phyloP scores from a whole-genome alignment of 495 filamentous ascomycete genomes.

The Coniosporium apollinis region DNA sequence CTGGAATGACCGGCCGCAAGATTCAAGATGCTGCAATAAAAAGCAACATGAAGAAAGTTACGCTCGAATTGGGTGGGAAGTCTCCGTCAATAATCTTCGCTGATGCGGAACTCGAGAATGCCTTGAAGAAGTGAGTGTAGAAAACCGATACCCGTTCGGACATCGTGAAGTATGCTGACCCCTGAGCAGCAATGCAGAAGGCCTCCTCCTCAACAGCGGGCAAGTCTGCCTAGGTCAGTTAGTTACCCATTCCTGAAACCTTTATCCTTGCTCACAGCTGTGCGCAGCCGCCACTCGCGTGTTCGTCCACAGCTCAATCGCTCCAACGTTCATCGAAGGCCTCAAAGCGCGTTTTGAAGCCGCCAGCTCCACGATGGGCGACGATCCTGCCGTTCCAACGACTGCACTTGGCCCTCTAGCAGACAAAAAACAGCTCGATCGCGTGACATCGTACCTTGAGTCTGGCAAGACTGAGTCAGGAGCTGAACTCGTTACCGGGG shows the following conservation, averaged over 20 bases:
- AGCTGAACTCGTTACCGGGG: constrained; percentile 16
- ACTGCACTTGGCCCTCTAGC: constrained; percentile 19
- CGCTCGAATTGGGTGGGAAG: constrained; percentile 24
- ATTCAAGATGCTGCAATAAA: constrained; percentile 19
- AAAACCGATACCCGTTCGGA: not conserved
- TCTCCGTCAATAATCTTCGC: constrained; percentile 21
- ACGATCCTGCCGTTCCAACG: constrained; percentile 10
- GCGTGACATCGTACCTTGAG: constrained; percentile 20
- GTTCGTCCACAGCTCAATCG: constrained; percentile 20
- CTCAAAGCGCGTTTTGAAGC: constrained; percentile 19
- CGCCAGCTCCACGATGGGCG: constrained; percentile 14
- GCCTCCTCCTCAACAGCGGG: constrained; percentile 16
- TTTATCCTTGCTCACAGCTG: not conserved
- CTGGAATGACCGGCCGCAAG: constrained; percentile 15
- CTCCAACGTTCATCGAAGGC: constrained; percentile 17
- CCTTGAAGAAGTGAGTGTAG: constrained; percentile 8
- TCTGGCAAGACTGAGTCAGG: constrained; percentile 15
- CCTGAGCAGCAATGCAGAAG: not conserved
- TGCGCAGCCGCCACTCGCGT: constrained; percentile 17
- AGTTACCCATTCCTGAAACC: not conserved
- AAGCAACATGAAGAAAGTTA: constrained; percentile 22
- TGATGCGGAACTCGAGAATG: constrained; percentile 23
- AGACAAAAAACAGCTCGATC: constrained; percentile 22
- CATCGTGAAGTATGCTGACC: not conserved
- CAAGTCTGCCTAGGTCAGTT: constrained; percentile 9